Evolutionary conservation across 2,329 filamentous ascomycete genomes (phyloP).

Genomic region (Thielaviopsis punctulata): DNA sequence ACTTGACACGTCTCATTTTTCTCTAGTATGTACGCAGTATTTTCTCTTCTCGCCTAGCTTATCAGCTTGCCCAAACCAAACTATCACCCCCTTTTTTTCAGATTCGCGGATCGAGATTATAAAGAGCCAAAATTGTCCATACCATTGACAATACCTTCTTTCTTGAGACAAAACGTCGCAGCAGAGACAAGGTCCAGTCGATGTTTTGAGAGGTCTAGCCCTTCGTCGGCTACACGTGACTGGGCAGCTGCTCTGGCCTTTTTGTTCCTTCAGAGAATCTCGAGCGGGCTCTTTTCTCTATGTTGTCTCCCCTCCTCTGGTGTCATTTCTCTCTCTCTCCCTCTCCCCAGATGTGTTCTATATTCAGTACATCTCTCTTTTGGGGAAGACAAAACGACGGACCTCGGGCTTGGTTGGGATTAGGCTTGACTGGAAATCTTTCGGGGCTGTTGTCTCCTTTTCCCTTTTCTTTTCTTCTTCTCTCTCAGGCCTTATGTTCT

Average conservation of each 20-base stretch:
- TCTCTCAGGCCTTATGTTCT: background rate
- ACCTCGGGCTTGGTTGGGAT: too few species aligned
- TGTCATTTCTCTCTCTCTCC: background rate
- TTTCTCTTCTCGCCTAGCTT: too few species aligned
- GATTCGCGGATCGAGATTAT: too few species aligned
- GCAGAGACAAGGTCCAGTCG: background rate
- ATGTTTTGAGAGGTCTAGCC: background rate
- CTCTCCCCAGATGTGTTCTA: background rate
- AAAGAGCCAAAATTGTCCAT: too few species aligned
- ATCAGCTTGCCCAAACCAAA: too few species aligned
- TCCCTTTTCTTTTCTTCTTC: background rate
- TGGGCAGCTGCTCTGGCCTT: background rate
- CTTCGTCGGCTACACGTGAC: background rate
- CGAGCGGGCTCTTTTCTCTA: constrained; percentile 7
- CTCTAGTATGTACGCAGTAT: too few species aligned
- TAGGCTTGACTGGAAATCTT: too few species aligned
- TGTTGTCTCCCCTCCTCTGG: constrained; percentile 8
- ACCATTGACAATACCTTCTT: too few species aligned
- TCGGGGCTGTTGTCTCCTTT: background rate
- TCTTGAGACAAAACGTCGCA: background rate
- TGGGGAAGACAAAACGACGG: too few species aligned
- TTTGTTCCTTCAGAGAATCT: constrained; percentile 7
- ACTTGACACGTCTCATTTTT: too few species aligned
- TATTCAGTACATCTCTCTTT: too few species aligned
- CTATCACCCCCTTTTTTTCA: too few species aligned